Evolutionary conservation across 1,139 yeast species (phyloP), one percentile per base, ranked within the genome.

Genomic region (Yamadazyma blattariae): DNA sequence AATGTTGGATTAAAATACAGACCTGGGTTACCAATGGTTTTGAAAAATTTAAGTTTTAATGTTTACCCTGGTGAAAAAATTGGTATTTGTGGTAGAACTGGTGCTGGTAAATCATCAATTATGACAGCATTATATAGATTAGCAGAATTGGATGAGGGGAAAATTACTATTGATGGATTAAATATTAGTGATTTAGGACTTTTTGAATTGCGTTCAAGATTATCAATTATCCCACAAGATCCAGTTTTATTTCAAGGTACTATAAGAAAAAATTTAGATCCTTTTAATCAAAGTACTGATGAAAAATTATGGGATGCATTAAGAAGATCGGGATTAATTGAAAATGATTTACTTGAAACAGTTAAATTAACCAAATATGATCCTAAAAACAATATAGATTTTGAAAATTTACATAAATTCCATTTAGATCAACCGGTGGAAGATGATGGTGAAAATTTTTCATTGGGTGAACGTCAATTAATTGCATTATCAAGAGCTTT

Each of bases 41-140:
- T 92, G 51, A 86, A 88, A 54, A 74, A 82, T 46, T 94, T 90
- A 25, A 62, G 87, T 0, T 88, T 90, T 57, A 70, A 75, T 31
- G 88, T 92, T 27, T 77, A 80, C 30, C 79, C 95, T 10, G 81
- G 80, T 45, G 77, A 81, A 53, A 92, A 92, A 58, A 77, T 92
- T 48, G 98, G 97, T 51, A 84, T 92, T 52, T 96, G 92, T 48
- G 98, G 97, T 32, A 82, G 97, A 60, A 92, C 98, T 1, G 98
- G 98, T 57, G 97, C 97, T 20, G 98, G 98, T 49, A 92, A 92
- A 59, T 88, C 97, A 1, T 89, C 97, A 1, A 88, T 92, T 41
- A 89, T 92, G 54, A 83, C 96, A 5, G 96, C 97, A 3, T 74
- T 92, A 49, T 90, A 90, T 67, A 75, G 98, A 52, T 82, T 92